Evolutionary conservation across 345 rosid species (phyloP), one percentile per base, ranked within the genome.

Genomic region (Hibiscus mutabilis): DNA sequence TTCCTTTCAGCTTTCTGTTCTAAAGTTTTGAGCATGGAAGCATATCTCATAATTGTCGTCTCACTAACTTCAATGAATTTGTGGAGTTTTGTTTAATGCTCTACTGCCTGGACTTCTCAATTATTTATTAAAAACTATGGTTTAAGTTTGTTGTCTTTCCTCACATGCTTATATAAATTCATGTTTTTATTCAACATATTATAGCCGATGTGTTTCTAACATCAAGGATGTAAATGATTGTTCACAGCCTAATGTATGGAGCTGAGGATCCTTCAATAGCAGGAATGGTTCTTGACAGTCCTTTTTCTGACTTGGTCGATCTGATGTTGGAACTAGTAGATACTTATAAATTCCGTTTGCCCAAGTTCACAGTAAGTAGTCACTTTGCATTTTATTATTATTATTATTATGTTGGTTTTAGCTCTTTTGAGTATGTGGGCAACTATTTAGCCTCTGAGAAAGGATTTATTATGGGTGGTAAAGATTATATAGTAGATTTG

Each of bases 271-370:
- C 98, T 49, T 93, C 98, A 8, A 89, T 91, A 22, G 97, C 96
- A 51, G 98, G 98, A 84, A 88, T 91, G 85, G 94, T 93, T 84
- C 87, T 93, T 72, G 97, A 93, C 75, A 91, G 92, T 77, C 92
- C 97, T 52, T 93, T 93, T 78, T 89, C 97, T 59, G 88, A 88
- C 85, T 86, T 93, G 86, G 96, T 93, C 77, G 96, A 91, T 78
- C 80, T 93, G 83, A 93, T 93, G 96, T 82, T 89, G 92, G 97
- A 89, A 82, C 89, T 93, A 13, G 97, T 89, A 42, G 98, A 91
- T 74, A 89, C 92, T 8, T 90, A 85, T 79, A 91, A 88, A 75
- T 69, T 89, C 65, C 93, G 89, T 70, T 76, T 93, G 72, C 98
- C 98, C 12, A 93, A 91, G 81, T 93, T 89, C 80, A 89, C 93